Base-by-base conservation (phyloP, 495 filamentous ascomycete genomes). In the Penicillium alfredii region DNA sequence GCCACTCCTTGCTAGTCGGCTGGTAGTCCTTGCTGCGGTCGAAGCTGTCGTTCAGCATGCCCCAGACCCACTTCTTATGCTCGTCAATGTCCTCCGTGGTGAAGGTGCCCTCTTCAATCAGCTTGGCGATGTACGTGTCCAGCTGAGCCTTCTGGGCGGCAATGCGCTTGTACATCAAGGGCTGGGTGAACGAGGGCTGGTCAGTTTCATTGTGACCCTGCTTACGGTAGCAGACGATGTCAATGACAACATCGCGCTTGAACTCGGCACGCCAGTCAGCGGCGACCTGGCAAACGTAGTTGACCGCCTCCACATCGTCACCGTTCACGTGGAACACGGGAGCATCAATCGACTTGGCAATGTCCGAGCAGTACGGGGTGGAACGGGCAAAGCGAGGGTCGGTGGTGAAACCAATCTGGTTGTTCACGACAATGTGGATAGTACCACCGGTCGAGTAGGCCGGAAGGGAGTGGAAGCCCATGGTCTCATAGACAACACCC, bases 401-500 rank as follows among this genome's bases (percentile, higher is more conserved):
- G n/a, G 92, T 98, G 36, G 92, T 98, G 74, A 98, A 98, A 60
- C 92, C 92, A 60, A 98, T 98, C 72, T 98, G 92, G 76, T 98
- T 98, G 79, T 98, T 98, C 49, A 97, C 88, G 31, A 98, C 80
- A 45, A 98, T 71, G 67, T 98, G 92, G 58, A 98, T 87, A 33
- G 92, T 98, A 52, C 92, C 92, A 52, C 92, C 92, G 33, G 93
- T 97, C 14, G 90, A 94, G 72, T 94, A 98, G 26, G 82, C 84
- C 19, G 92, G 92, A 7, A 98, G 78, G 16, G 86, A 80, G 66
- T 94, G 84, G 79, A 98, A 95, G 40, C 92, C 92, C 73, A 98
- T 82, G 42, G 89, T 96, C 69, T 98, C 92, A 64, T 98, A 98
- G 31, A 98, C 92, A 43, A 98, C 69, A 69, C 92, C 92, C 69